These are phyloP conservation scores for Zalerion maritima DNA, from an alignment of 495 filamentous ascomycete species.

Conservation along the genomic window DNA sequence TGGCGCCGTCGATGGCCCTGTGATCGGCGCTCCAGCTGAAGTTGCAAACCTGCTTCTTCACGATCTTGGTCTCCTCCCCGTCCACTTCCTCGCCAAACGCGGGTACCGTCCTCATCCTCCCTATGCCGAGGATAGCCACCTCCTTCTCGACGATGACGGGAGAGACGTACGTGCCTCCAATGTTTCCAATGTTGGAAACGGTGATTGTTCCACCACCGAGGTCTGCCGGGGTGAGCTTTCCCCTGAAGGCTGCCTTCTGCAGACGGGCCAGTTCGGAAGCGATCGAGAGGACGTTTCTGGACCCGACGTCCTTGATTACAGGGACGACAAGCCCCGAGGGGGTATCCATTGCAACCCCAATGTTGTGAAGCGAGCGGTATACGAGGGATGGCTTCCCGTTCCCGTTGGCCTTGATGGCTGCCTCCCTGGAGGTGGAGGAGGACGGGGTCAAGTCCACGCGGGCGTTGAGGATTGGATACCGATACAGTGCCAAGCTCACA, in stretches of 20 bases:
- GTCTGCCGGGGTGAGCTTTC: slow-evolving; percentile 63
- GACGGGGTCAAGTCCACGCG: slow-evolving; percentile 62
- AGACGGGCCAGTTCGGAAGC: slow-evolving; percentile 64
- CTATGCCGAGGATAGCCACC: slow-evolving; percentile 84
- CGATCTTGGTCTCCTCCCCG: slow-evolving; percentile 35
- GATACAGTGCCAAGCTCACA: slow-evolving; percentile 65
- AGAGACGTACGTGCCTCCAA: slow-evolving; percentile 81
- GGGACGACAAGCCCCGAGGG: slow-evolving; percentile 81
- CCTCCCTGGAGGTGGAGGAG: too few species aligned
- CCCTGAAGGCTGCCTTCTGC: slow-evolving; percentile 50
- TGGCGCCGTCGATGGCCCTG: slow-evolving; percentile 85
- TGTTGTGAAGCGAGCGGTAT: slow-evolving; percentile 74
- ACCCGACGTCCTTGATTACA: slow-evolving; percentile 76
- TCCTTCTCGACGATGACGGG: slow-evolving; percentile 84
- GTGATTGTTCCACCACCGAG: slow-evolving; percentile 83
- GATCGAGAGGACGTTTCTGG: slow-evolving; percentile 57
- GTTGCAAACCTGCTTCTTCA: slow-evolving; percentile 55
- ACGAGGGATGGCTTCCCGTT: slow-evolving; percentile 52
- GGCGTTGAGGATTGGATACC: slow-evolving; percentile 78
- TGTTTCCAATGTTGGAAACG: slow-evolving; percentile 91
- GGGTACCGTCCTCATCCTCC: slow-evolving; percentile 57
- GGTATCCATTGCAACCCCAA: slow-evolving; percentile 93
- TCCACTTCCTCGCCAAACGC: slow-evolving; percentile 45
- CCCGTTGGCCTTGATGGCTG: slow-evolving; percentile 17
- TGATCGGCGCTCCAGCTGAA: slow-evolving; percentile 98